Conservation (phyloP, 805 yeast genomes). For the Priceomyces haplophilus region DNA sequence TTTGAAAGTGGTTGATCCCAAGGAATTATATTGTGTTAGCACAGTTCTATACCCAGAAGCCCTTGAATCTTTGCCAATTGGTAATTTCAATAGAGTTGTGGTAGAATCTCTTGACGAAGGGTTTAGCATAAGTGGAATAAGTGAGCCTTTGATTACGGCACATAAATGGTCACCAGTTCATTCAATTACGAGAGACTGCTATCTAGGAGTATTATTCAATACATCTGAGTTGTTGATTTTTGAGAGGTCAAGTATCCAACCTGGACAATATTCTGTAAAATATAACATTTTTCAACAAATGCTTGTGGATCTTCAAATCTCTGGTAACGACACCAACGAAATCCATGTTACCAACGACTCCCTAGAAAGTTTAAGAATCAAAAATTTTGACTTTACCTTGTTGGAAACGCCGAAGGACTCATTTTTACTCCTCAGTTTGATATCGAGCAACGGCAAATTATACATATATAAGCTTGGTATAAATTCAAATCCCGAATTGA, state of each 20-base stretch:
- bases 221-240: constrained; percentile 37
- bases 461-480: constrained; percentile 1
- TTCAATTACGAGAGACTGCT: constrained; percentile 23
- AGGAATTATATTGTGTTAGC: constrained; percentile 23
- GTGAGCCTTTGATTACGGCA: constrained; percentile 30
- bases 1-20: constrained; percentile 19
- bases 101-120: constrained; percentile 25
- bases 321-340: constrained; percentile 16
- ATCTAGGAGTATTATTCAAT: constrained; percentile 33
- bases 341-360: constrained; percentile 19
- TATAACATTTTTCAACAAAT: constrained; percentile 27
- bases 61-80: constrained; percentile 26
- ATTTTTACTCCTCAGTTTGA: constrained; percentile 5
- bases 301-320: constrained; percentile 19
- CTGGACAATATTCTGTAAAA: constrained; percentile 22
- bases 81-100: constrained; percentile 24
- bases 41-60: constrained; percentile 27
- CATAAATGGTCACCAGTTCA: constrained; percentile 34
- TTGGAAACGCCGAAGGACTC: constrained; percentile 1
- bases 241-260: constrained; percentile 22
- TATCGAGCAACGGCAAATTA: constrained; percentile 3
- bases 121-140: constrained; percentile 28
- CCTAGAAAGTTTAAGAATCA: constrained; percentile 21
- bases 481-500: neutral
- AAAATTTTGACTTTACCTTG: constrained; percentile 25